Evolutionary conservation across 345 rosid genomes (phyloP), one percentile per base, ranked within the genome.

Genomic region (Acer yangbiense): DNA sequence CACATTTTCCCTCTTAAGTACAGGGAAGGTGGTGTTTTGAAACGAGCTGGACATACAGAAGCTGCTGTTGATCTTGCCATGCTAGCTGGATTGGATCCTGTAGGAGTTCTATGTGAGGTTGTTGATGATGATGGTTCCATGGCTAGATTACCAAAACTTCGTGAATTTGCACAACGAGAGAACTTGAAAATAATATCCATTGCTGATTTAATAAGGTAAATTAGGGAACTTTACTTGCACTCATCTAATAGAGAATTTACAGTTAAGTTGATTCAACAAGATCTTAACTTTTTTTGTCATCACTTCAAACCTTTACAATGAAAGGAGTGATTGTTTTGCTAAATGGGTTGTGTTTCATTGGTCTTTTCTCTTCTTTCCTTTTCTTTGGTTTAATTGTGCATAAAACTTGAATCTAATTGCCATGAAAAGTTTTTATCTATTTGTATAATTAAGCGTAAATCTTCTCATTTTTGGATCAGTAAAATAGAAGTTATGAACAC

Each of bases 1-100:
- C 97, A 94, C 52, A 91, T 93, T 70, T 94, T 94, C 29, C 98
- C 98, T 0, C 77, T 93, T 72, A 93, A 82, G 85, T 94, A 91
- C 77, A 81, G 94, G 79, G 95, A 93, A 76, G 98, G 98, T 29
- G 98, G 98, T 66, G 97, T 94, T 75, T 75, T 92, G 80, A 91
- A 92, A 89, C 82, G 98, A 78, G 97, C 98, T 82, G 98, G 98
- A 41, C 98, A 94, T 78, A 94, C 98, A 41, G 98, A 94, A 84
- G 98, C 97, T 79, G 87, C 98, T 61, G 93, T 90, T 81, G 98
- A 94, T 87, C 97, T 94, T 69, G 83, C 95, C 9, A 69, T 91
- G 77, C 87, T 93, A 65, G 97, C 98, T 80, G 97, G 97, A 76
- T 78, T 91, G 14, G 86, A 86, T 20, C 98, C 98, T 69, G 93